A percentile compares a stretch with the other conserved stretches of the same genome.
These are phyloP conservation scores for Proliferodiscus dingleyae DNA, from an alignment of 2,329 filamentous ascomycete species.

Conservation along the genomic window DNA sequence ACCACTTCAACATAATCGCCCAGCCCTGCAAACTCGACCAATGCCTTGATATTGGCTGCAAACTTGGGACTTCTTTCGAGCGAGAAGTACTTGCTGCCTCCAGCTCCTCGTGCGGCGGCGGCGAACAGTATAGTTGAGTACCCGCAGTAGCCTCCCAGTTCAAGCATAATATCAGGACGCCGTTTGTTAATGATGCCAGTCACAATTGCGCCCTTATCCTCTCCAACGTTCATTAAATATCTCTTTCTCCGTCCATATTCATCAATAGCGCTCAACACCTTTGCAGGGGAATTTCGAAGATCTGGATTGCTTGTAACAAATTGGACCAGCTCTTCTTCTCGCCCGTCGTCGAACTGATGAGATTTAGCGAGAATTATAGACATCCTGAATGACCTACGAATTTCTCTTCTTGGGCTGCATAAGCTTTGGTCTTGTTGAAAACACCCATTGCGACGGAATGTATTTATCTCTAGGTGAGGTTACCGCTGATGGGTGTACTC, in stretches of 20 bases:
- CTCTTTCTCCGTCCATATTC: conserved; percentile 60
- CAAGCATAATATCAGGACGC: conserved; percentile 67
- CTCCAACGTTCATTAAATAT: conserved; percentile 77
- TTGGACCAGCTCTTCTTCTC: conserved; percentile 68
- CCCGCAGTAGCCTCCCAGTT: conserved; percentile 76
- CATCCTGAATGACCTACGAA: conserved; percentile 14
- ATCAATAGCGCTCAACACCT: conserved; percentile 65
- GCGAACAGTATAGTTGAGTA: conserved; percentile 78
- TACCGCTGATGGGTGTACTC: too few relatives aligned
- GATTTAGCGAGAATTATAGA: background rate
- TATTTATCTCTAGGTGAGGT: too few relatives aligned
- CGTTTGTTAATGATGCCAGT: conserved; percentile 60
- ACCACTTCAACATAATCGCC: conserved; percentile 64
- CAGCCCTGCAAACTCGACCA: conserved; percentile 74
- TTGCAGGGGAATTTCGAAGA: conserved; percentile 53
- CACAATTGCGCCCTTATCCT: conserved; percentile 68
- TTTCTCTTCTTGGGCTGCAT: conserved; percentile 22
- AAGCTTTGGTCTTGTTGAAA: conserved; percentile 23
- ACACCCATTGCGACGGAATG: conserved; percentile 10
- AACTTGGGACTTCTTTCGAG: conserved; percentile 72
- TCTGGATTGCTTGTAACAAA: conserved; percentile 61
- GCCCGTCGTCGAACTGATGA: conserved; percentile 60
- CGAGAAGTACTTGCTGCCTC: conserved; percentile 63
- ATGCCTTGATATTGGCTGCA: conserved; percentile 60
- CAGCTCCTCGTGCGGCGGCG: conserved; percentile 56